Evolutionary conservation across 768 basidiomycete genomes (phyloP).

Genomic region (Boletus sp.): DNA sequence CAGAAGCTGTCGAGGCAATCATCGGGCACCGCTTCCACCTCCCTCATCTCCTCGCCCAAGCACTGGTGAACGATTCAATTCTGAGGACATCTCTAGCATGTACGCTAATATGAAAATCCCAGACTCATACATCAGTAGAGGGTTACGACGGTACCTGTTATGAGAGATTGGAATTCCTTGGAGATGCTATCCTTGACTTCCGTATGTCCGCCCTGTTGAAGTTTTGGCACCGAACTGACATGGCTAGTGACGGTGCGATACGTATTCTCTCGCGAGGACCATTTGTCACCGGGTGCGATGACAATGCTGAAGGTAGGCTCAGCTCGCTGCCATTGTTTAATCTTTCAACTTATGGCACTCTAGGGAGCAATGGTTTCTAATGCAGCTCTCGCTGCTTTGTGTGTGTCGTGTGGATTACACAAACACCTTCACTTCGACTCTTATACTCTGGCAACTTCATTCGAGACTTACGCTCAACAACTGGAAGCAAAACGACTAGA

Average conservation of each 20-base stretch:
- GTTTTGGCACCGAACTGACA: not conserved
- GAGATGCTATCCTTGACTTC: conserved; percentile 83
- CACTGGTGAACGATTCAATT: conserved; percentile 50
- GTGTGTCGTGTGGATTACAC: conserved; percentile 65
- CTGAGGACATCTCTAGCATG: not conserved
- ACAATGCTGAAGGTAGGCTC: conserved; percentile 67
- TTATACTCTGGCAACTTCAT: conserved; percentile 44
- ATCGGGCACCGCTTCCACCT: conserved; percentile 60
- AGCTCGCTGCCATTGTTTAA: not conserved
- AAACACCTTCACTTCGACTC: conserved; percentile 59
- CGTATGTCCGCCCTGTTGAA: conserved; percentile 41
- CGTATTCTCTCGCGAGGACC: conserved; percentile 60
- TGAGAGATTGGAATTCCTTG: conserved; percentile 80
- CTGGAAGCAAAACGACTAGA: conserved; percentile 51
- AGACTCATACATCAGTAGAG: conserved; percentile 69
- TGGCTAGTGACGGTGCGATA: conserved; percentile 66
- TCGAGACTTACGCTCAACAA: conserved; percentile 50
- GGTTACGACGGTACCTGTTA: conserved; percentile 56
- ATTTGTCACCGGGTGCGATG: conserved; percentile 70
- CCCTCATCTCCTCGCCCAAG: conserved; percentile 65
- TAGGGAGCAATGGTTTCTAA: conserved; percentile 88
- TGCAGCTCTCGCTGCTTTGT: conserved; percentile 69
- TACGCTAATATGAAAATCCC: conserved; percentile 11
- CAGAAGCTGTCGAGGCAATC: conserved; percentile 58
- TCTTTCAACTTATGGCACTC: not conserved